Percentiles rank a stretch among this genome's conserved stretches.
phyloP scores from a whole-genome alignment of 179 eudicot genomes.

The Silene vulgaris region DNA sequence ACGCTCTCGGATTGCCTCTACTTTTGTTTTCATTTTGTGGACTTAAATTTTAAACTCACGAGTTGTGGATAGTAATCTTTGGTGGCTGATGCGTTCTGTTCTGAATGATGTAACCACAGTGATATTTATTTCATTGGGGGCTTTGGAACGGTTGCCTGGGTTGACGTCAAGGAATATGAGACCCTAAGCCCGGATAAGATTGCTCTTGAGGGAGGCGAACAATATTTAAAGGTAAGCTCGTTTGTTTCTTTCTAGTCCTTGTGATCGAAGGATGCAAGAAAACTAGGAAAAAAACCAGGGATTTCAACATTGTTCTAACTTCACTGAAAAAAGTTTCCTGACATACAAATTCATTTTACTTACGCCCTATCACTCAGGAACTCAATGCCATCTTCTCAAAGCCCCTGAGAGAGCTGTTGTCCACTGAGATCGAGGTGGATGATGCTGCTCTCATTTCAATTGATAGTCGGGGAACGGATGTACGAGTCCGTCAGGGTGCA shows the following conservation, averaged over 20 bases:
- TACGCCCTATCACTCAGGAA: conserved; percentile 40
- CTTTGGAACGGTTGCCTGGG: conserved; percentile 99
- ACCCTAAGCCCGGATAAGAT: conserved; percentile 73
- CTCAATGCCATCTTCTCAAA: conserved; percentile 92
- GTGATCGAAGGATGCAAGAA: neutral
- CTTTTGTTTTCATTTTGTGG: neutral
- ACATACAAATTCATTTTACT: neutral
- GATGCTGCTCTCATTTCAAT: conserved; percentile 94
- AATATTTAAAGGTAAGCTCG: conserved; percentile 64
- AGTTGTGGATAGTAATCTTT: neutral
- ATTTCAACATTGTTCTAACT: neutral
- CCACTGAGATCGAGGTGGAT: conserved; percentile 74
- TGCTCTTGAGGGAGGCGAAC: conserved; percentile 96
- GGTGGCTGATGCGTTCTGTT: conserved; percentile 9
- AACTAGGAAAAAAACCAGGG: neutral
- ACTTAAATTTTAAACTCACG: too few relatives aligned
- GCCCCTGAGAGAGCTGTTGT: conserved; percentile 76
- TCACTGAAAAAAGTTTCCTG: neutral
- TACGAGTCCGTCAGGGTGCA: conserved; percentile 94
- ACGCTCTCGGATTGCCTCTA: too few relatives aligned
- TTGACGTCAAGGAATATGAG: conserved; percentile 89
- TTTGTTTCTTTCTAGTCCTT: neutral
- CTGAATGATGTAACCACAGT: conserved; percentile 36
- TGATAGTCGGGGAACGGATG: conserved; percentile 89
- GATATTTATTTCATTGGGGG: conserved; percentile 99